Conservation (phyloP, 257 asterid species). For the Rauvolfia tetraphylla region DNA sequence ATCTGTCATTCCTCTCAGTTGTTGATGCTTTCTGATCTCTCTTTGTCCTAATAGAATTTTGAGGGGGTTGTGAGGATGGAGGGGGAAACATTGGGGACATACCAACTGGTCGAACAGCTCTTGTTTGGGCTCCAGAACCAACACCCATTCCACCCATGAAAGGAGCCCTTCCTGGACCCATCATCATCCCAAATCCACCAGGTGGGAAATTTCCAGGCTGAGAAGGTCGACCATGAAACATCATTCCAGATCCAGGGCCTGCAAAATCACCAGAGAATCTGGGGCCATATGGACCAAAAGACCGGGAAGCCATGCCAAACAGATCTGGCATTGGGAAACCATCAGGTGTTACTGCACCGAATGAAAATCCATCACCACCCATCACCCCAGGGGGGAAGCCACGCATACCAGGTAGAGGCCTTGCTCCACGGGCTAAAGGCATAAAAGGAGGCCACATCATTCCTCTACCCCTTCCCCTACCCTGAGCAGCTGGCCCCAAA, state of each 20-base stretch:
- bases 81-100: conserved; percentile 37
- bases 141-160: conserved; percentile 53
- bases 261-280: conserved; percentile 70
- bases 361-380: conserved; percentile 78
- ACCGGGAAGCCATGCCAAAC: conserved; percentile 74
- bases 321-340: conserved; percentile 79
- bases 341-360: conserved; percentile 54
- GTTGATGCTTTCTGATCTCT: conserved; percentile 45
- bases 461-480: conserved; percentile 89
- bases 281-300: conserved; percentile 77
- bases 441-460: conserved; percentile 85
- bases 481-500: conserved; percentile 44
- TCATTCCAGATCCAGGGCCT: conserved; percentile 66
- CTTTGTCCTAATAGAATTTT: conserved; percentile 41
- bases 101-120: conserved; percentile 54
- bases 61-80: conserved; percentile 43
- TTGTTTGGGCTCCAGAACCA: conserved; percentile 32
- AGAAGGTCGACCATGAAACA: conserved; percentile 74
- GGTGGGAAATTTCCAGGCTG: conserved; percentile 32
- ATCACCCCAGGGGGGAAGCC: conserved; percentile 74
- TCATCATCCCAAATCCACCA: conserved; percentile 81
- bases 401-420: conserved; percentile 66
- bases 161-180: conserved; percentile 79
- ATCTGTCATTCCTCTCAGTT: conserved; percentile 40
- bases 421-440: conserved; percentile 64